These are phyloP conservation scores for Physaria fendleri DNA, from an alignment of 345 rosid genomes.

Conservation along the genomic window DNA sequence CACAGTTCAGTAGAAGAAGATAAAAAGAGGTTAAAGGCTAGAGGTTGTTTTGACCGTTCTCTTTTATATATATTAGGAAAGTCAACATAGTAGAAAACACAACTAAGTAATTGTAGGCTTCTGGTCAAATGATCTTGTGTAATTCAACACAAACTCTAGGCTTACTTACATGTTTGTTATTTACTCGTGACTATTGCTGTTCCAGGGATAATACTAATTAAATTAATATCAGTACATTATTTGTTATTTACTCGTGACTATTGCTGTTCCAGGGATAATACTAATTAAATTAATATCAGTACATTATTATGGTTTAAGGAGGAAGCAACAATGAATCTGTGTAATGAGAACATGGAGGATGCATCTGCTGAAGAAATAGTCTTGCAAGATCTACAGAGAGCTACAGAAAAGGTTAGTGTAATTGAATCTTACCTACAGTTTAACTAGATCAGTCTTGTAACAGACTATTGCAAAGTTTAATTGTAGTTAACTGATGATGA, in stretches of 20 bases:
- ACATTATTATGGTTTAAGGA: conserved; percentile 14
- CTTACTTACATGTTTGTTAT: no score
- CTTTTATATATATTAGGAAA: conserved; percentile 2
- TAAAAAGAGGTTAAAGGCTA: conserved; percentile 16
- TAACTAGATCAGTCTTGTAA: conserved; percentile 1
- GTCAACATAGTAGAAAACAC: neutral
- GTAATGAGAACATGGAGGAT: conserved; percentile 33
- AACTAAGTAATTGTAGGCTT: neutral
- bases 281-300: conserved; percentile 7
- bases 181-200: no score
- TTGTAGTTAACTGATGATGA: conserved; percentile 51
- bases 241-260: no score
- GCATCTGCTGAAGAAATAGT: conserved; percentile 53
- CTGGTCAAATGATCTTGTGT: no score
- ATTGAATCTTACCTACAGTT: neutral
- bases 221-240: conserved; percentile 15
- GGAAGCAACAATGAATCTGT: conserved; percentile 14
- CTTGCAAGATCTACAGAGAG: conserved; percentile 57
- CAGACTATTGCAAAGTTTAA: neutral
- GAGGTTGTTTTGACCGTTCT: conserved; percentile 3
- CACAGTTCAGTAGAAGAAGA: conserved; percentile 18
- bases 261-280: no score
- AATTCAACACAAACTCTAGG: no score
- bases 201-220: neutral
- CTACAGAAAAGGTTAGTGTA: conserved; percentile 46